Percentiles rank a stretch among this genome's conserved stretches.
These are phyloP conservation scores for Hyaloscypha variabilis DNA, from an alignment of 495 filamentous ascomycete species.

Conservation along the genomic window DNA sequence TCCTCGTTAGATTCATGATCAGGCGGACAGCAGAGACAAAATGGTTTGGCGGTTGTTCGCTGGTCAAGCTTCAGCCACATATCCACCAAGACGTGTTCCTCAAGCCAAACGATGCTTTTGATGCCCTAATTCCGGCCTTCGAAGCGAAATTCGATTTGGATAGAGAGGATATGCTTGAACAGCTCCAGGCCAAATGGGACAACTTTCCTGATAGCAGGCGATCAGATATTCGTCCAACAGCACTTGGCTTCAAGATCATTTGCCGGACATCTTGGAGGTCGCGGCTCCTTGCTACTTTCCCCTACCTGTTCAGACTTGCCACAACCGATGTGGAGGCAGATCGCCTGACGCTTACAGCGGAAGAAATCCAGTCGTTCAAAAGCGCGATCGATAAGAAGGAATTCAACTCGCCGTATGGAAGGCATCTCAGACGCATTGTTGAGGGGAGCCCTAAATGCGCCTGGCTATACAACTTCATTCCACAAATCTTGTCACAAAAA, in stretches of 20 bases:
- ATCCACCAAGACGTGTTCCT: constrained; percentile 18
- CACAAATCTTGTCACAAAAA: background rate
- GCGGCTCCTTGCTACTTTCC: constrained; percentile 12
- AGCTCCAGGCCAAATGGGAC: constrained; percentile 6
- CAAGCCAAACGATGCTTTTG: background rate
- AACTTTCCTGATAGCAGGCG: background rate
- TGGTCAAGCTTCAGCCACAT: constrained; percentile 15
- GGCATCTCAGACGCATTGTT: background rate
- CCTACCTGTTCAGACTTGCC: constrained; percentile 8
- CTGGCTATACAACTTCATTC: constrained; percentile 20
- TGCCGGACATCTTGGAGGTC: background rate
- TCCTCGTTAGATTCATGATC: constrained; percentile 19
- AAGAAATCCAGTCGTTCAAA: background rate
- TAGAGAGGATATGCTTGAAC: background rate
- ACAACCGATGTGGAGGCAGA: background rate
- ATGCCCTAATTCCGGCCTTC: background rate
- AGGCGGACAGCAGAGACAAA: constrained; percentile 3
- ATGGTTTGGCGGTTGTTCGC: constrained; percentile 17
- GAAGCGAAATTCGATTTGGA: background rate
- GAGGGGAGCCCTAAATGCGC: constrained; percentile 16
- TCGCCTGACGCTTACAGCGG: background rate
- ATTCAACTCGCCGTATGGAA: background rate
- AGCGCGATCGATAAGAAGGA: background rate
- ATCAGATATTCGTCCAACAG: background rate
- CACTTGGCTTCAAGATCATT: background rate